Conservation (phyloP, 2,329 filamentous ascomycete genomes). For the Monosporascus sp. region DNA sequence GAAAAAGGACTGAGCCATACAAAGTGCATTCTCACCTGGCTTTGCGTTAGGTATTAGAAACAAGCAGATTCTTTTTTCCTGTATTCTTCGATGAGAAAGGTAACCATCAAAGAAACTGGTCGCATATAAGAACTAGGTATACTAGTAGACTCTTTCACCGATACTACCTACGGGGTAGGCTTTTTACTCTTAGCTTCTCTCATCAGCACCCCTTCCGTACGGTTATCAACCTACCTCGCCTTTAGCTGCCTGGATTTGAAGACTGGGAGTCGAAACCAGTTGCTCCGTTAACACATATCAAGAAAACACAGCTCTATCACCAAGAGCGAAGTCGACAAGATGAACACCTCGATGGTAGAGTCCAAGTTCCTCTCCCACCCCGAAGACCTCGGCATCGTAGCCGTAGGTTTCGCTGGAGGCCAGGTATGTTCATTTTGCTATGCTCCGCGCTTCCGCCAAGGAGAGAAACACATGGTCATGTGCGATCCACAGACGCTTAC, state of each 20-base stretch:
- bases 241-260: no score
- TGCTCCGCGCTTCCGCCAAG: not conserved
- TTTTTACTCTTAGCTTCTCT: no score
- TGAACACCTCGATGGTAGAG: constrained; percentile 50
- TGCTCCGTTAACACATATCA: not conserved
- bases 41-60: no score
- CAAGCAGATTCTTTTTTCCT: no score
- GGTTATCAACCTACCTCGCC: no score
- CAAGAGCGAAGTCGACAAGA: constrained; percentile 15
- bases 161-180: no score
- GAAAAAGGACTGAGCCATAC: not conserved
- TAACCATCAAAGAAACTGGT: no score
- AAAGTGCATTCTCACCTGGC: not conserved
- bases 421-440: constrained; percentile 58
- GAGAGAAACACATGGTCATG: not conserved
- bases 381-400: constrained; percentile 82
- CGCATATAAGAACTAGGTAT: no score
- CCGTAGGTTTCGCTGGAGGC: constrained; percentile 93
- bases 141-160: no score
- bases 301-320: not conserved
- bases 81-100: no score
- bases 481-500: not conserved
- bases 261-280: not conserved
- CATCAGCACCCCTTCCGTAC: no score
- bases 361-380: constrained; percentile 75